phyloP scores from a whole-genome alignment of 371 early-diverging fungal genomes.

The Rhizopus arrhizus region DNA sequence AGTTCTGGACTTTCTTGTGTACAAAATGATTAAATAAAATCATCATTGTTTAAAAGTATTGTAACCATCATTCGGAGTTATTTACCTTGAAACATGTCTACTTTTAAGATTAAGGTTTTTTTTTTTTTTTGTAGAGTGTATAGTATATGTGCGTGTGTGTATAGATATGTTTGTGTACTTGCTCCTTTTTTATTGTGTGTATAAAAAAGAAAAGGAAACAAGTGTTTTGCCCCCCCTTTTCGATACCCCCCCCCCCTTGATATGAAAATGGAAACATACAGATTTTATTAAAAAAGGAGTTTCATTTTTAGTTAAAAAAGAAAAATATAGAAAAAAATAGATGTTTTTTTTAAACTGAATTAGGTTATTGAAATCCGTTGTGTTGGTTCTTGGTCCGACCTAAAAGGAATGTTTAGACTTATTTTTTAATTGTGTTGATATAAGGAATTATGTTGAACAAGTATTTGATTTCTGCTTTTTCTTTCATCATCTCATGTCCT shows the following conservation, averaged over 20 bases:
- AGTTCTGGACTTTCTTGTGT: conserved; percentile 17
- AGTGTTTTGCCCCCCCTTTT: too few relatives aligned
- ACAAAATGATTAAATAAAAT: background rate
- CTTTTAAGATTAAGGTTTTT: too few relatives aligned
- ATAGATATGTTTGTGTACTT: too few relatives aligned
- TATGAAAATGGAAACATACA: too few relatives aligned
- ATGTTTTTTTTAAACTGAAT: background rate
- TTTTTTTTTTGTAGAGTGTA: too few relatives aligned
- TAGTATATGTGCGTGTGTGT: too few relatives aligned
- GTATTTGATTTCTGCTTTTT: conserved; percentile 2
- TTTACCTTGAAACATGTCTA: too few relatives aligned
- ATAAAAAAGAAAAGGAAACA: too few relatives aligned
- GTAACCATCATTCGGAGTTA: too few relatives aligned
- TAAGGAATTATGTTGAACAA: conserved; percentile 3
- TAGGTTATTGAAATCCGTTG: background rate
- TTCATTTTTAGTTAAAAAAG: background rate
- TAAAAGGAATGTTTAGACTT: conserved; percentile 1
- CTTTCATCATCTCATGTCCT: conserved; percentile 10
- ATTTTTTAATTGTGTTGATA: background rate
- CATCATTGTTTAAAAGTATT: background rate
- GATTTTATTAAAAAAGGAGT: too few relatives aligned
- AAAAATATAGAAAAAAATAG: conserved; percentile 7
- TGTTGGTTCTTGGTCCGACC: conserved; percentile 6
- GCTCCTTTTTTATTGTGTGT: too few relatives aligned
- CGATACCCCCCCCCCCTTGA: too few relatives aligned